Evolutionary conservation across 192 early-diverging fungal species (phyloP).

Genomic region (Rhizophagus sp.): DNA sequence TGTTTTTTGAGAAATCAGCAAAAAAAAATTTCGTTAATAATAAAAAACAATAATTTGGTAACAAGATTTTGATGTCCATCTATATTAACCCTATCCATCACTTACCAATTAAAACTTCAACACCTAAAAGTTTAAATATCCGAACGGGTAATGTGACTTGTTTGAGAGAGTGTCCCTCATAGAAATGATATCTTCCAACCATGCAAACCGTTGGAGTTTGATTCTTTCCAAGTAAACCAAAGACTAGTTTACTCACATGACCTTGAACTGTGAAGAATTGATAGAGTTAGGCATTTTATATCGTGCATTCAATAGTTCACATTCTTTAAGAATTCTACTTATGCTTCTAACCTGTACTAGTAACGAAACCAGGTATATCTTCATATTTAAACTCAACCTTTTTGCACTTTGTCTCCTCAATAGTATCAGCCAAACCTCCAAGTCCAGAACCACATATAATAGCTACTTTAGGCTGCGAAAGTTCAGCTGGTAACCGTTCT

Average conservation of each 20-base stretch:
- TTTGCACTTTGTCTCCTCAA: conserved; percentile 45
- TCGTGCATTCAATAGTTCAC: conserved; percentile 16
- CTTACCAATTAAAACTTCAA: conserved; percentile 67
- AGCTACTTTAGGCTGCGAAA: conserved; percentile 61
- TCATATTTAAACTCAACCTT: conserved; percentile 68
- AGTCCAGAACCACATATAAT: conserved; percentile 86
- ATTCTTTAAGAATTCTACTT: not conserved
- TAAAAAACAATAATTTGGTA: too few species aligned
- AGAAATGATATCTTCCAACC: conserved; percentile 89
- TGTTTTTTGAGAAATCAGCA: conserved; percentile 9
- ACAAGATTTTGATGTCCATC: too few species aligned
- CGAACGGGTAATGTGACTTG: conserved; percentile 85
- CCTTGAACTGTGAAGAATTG: conserved; percentile 52
- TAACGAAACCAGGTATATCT: conserved; percentile 85
- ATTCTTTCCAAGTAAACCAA: conserved; percentile 75
- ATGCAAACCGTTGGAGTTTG: conserved; percentile 71
- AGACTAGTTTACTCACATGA: conserved; percentile 80
- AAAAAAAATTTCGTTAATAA: too few species aligned
- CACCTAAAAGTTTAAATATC: conserved; percentile 81
- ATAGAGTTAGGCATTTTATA: conserved; percentile 2
- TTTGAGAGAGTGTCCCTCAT: conserved; percentile 83
- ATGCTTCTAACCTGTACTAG: conserved; percentile 61
- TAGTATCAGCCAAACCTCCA: conserved; percentile 72
- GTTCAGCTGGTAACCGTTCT: conserved; percentile 32
- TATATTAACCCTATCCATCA: not conserved